Base-by-base conservation (phyloP, 208 protist species). In the Trypanosoma melophagium region DNA sequence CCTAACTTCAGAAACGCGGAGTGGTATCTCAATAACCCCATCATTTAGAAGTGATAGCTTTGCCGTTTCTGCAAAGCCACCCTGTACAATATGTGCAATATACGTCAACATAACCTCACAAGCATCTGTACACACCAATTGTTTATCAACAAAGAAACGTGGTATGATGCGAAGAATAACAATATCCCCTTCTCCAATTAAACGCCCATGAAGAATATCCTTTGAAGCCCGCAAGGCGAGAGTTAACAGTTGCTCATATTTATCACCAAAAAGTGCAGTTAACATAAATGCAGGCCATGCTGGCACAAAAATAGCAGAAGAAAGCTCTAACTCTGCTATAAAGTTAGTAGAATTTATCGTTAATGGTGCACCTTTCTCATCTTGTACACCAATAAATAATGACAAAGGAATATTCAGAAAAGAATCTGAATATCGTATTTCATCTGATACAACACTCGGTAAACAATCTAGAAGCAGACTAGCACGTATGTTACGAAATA, bases 401-500 rank as follows among this genome's bases (percentile, higher is more conserved):
- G 67, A 73, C 7, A 74, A 21, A 4, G 44, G 42, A 38, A 70
- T 51, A 22, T 24, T 44, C 17, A 74, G 16, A 13, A 31, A 35
- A 14, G 17, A 10, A 38, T 53, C 49, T 4, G 31, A 24, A 47
- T 52, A 58, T 9, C 12, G 45, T 12, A 68, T 8, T 35, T 50
- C 7, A n/a, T 19, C 14, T 24, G 19, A 13, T 22, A 50, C 3
- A 52, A 74, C 14, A 31, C 35, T 47, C 19, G 75, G 60, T 42
- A 69, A 17, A 17, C 14, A 16, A 14, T 74, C 74, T 25, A 71
- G 38, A 28, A 71, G 53, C 14, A 71, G 41, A 13, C 68, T 77
- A 24, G 81, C 86, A 12, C 86, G 75, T 25, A 92, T 65, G 55
- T 92, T 92, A 60, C 86, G 86, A 53, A 89, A 92, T 19, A 89